Evolutionary conservation across 805 yeast genomes (phyloP), one percentile per base, ranked within the genome.

Genomic region (Debaryomyces maramus): DNA sequence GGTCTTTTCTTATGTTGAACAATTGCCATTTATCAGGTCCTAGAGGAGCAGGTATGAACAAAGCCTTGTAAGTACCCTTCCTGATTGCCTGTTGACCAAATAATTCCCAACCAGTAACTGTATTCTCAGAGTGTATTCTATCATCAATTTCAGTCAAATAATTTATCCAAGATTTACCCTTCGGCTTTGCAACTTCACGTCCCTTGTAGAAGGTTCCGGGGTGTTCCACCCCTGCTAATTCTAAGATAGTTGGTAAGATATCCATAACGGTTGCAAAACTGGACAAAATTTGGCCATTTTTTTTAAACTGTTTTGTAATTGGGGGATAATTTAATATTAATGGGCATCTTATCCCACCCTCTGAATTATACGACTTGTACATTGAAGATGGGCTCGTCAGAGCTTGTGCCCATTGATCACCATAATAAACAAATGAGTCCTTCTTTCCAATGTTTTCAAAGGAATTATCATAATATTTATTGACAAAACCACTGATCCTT

Each of bases 401-500:
- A 7, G 83, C 83, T 46, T 77, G 81, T 0, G 83, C 82, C 82
- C 82, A 77, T 51, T 75, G 71, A 40, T 77, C 80, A 1, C 75
- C 72, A 45, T 77, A 77, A 70, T 72, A 73, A 6, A 66, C 72
- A 50, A 73, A 77, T 3, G 80, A 73, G 45, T 76, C 61, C 22
- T 45, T 41, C 16, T 64, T 67, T 5, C 83, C 83, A 45, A 78
- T 64, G 52, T 77, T 77, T 2, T 70, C 75, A 20, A 53, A 55
- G 1, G 58, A 39, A 50, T 77, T 77, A 50, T 76, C 53, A 53
- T 63, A 76, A 42, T 66, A 48, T n/a, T 55, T 50, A 21, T 51
- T 49, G 27, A 74, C 52, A 11, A 48, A 40, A 6, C 50, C 56
- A 14, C 45, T 32, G 35, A 55, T 56, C 27, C 63, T 58, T 19